Evolutionary conservation across 352 stramenopile genomes (phyloP), one percentile per base, ranked within the genome.

Genomic region (Phytophthora agathidicida): DNA sequence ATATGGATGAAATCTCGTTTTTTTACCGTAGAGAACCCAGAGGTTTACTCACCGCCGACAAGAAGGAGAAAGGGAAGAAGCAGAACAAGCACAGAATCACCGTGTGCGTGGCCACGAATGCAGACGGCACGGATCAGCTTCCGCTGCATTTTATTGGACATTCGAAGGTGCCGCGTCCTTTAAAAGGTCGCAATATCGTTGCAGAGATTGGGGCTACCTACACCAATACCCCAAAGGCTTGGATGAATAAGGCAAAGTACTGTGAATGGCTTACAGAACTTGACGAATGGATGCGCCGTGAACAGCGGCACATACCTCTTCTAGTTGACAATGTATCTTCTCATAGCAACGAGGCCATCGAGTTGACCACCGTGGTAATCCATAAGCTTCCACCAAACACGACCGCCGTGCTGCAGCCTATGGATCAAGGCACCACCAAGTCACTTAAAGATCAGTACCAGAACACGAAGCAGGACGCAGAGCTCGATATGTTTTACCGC

Each of bases 371-470:
- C 41, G 32, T 57, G 16, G 38, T 48, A 10, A 5, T 60, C 7
- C 30, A 49, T 11, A 57, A 58, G 16, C 38, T 70, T 6, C 44
- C 61, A 7, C 53, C 49, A 4, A 63, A 63, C 33, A 63, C 63
- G 3, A 67, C 50, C 4, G 44, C 45, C 8, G 20, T 37, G 4
- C 27, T 73, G 16, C 65, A 68, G 22, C 54, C 51, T 1, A 61
- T 60, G 27, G 65, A 73, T n/a, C 48, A 65, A 42, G 46, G 44
- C 1, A 38, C 68, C 10, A 62, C 65, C 46, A 69, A 65, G 20
- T 48, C 10, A 17, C 16, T 73, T 7, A 68, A 68, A 24, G 35
- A 62, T 2, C 17, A 47, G 2, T 72, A 52, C 35, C 14, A 36
- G 11, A 27, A 17, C 16, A 42, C 30, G 1, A 66, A 62, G 19